Percentiles rank a stretch among this genome's conserved stretches.
These are phyloP conservation scores for Microsporum canis DNA, from an alignment of 2,329 filamentous ascomycete genomes.

Conservation along the genomic window DNA sequence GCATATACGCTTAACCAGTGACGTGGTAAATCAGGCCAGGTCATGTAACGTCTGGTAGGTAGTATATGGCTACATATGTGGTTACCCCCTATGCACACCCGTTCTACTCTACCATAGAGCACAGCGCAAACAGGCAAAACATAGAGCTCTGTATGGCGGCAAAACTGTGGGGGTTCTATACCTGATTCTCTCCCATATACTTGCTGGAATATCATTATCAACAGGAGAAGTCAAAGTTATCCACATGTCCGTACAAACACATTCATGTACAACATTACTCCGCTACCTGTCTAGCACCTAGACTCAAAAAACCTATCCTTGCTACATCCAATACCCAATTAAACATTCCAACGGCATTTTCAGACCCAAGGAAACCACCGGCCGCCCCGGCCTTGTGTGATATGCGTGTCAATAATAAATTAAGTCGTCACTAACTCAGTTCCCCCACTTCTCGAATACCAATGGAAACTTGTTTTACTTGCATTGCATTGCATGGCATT, in stretches of 20 bases:
- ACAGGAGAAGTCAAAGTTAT: background rate
- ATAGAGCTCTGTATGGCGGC: background rate
- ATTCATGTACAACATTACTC: background rate
- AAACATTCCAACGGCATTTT: background rate
- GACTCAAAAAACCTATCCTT: background rate
- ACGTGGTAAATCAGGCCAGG: background rate
- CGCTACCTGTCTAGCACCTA: background rate
- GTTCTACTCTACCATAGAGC: background rate
- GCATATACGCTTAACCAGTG: background rate
- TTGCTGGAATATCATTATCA: background rate
- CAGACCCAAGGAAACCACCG: background rate
- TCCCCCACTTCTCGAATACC: background rate
- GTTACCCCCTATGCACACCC: background rate
- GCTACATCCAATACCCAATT: background rate
- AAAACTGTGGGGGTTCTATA: background rate
- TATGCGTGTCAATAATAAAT: background rate
- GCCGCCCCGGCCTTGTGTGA: background rate
- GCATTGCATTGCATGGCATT: background rate
- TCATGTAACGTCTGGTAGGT: background rate
- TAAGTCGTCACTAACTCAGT: background rate
- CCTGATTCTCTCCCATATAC: background rate
- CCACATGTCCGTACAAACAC: background rate
- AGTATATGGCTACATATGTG: background rate
- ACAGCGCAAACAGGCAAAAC: background rate
- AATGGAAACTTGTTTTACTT: background rate